Conservation (phyloP, 164 flowering plant species). For the Vitis rotundifolia region DNA sequence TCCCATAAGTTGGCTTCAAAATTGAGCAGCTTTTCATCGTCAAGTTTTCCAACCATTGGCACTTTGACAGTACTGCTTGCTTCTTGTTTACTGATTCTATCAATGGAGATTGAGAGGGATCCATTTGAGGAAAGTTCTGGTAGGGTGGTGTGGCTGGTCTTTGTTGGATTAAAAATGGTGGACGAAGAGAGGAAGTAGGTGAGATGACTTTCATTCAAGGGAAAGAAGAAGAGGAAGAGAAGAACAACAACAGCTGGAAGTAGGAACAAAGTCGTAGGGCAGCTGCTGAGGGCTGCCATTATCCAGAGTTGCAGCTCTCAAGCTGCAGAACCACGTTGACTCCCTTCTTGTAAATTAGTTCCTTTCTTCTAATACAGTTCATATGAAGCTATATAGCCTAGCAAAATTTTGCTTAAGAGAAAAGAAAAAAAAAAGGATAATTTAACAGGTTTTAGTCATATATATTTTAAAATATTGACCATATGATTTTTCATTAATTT, state of each 20-base stretch:
- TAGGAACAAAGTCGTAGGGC: slow-evolving; percentile 5
- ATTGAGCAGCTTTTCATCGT: neutral
- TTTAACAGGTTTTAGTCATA: too few relatives aligned
- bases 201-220: slow-evolving; percentile 3
- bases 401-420: too few relatives aligned
- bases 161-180: neutral
- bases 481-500: too few relatives aligned
- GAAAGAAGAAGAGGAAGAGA: slow-evolving; percentile 14
- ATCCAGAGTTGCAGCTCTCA: too few relatives aligned
- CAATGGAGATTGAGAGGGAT: neutral
- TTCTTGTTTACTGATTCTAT: neutral
- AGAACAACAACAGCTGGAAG: slow-evolving; percentile 12
- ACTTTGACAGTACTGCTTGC: neutral
- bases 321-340: too few relatives aligned
- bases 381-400: too few relatives aligned
- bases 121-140: neutral
- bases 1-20: neutral
- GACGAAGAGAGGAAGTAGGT: neutral
- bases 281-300: neutral
- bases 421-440: too few relatives aligned
- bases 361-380: too few relatives aligned
- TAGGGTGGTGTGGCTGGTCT: neutral
- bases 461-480: too few relatives aligned
- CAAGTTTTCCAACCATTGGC: too few relatives aligned
- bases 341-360: too few relatives aligned